Evolutionary conservation across 805 yeast genomes (phyloP).

Genomic region (Starmerella potacharoeniae): DNA sequence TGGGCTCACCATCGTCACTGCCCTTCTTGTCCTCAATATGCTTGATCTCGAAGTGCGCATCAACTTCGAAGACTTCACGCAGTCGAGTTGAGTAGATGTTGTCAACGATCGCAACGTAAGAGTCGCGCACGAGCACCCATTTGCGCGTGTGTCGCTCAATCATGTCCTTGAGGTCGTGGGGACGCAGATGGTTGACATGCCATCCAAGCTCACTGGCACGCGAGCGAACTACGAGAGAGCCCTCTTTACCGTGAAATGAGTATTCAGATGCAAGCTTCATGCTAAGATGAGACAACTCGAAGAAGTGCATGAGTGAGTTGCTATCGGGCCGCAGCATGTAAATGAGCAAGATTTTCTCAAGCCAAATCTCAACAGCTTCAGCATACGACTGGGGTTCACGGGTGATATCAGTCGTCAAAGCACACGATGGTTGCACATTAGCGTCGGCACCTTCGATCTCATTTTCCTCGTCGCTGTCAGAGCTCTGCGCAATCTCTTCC

Average conservation of each 20-base stretch:
- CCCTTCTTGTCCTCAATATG: conserved; percentile 12
- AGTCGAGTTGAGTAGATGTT: conserved; percentile 80
- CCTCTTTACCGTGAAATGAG: conserved; percentile 80
- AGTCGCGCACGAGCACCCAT: conserved; percentile 81
- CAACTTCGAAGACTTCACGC: conserved; percentile 84
- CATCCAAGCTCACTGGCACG: conserved; percentile 86
- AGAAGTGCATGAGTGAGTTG: conserved; percentile 69
- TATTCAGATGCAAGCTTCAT: conserved; percentile 72
- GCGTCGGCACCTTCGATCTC: background rate
- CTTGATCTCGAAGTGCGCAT: conserved; percentile 50
- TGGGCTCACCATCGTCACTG: background rate
- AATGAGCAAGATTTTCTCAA: conserved; percentile 47
- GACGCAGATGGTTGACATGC: conserved; percentile 81
- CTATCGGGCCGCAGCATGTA: conserved; percentile 69
- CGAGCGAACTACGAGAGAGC: conserved; percentile 65
- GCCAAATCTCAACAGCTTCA: conserved; percentile 47
- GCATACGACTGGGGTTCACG: conserved; percentile 10
- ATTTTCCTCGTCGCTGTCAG: background rate
- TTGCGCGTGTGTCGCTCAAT: conserved; percentile 80
- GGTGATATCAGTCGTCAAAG: background rate
- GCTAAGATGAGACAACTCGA: conserved; percentile 83
- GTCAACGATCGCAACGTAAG: conserved; percentile 75
- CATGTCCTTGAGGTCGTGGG: conserved; percentile 74
- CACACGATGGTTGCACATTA: background rate
- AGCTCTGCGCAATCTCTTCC: background rate